These are phyloP conservation scores for Phytophthora vignae DNA, from an alignment of 352 stramenopile genomes.

Conservation along the genomic window DNA sequence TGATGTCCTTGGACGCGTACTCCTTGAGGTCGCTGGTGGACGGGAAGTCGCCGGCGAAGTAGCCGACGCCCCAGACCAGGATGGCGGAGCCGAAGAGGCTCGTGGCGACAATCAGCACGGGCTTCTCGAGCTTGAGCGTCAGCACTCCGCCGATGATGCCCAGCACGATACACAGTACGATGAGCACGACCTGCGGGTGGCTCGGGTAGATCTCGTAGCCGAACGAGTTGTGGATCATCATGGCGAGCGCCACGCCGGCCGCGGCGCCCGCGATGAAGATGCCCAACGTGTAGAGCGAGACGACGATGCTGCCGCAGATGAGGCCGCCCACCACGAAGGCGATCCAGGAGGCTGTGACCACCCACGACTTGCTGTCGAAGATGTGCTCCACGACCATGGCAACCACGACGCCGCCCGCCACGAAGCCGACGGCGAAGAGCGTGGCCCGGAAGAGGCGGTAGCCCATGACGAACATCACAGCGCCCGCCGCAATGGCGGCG, in stretches of 20 bases:
- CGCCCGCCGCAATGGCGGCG: conserved; percentile 40
- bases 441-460: conserved; percentile 70
- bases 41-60: conserved; percentile 70
- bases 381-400: conserved; percentile 50
- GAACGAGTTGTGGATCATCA: conserved; percentile 60
- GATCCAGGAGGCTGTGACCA: conserved; percentile 67
- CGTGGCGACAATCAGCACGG: conserved; percentile 62
- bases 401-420: conserved; percentile 53
- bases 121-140: conserved; percentile 61
- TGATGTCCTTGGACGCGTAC: conserved; percentile 45
- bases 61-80: conserved; percentile 66
- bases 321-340: conserved; percentile 63
- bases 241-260: conserved; percentile 59
- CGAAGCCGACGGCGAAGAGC: conserved; percentile 66
- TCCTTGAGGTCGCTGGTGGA: conserved; percentile 56
- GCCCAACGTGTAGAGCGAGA: conserved; percentile 58
- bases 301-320: conserved; percentile 51
- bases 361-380: conserved; percentile 56
- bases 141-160: conserved; percentile 48
- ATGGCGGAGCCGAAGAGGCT: conserved; percentile 58
- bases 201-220: conserved; percentile 66
- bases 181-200: conserved; percentile 54
- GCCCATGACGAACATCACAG: conserved; percentile 47
- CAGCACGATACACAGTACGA: conserved; percentile 54
- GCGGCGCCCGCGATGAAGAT: conserved; percentile 68